phyloP scores from a whole-genome alignment of 106 monocot genomes.

The Acorus calamus region DNA sequence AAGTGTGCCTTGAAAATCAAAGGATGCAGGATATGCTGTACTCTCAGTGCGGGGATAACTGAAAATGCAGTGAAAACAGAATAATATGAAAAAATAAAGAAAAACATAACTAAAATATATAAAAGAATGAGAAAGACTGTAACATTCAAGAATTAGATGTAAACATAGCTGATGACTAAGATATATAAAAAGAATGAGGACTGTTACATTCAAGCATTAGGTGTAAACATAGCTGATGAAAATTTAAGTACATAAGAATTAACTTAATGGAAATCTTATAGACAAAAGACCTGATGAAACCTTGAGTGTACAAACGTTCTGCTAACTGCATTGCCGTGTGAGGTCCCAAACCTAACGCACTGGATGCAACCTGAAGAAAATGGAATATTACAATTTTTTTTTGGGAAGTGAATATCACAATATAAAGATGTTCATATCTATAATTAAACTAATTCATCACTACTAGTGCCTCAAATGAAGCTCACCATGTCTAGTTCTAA shows the following conservation, averaged over 20 bases:
- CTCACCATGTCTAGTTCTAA: no score
- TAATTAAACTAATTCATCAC: no score
- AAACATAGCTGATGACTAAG: not conserved
- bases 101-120: not conserved
- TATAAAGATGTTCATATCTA: no score
- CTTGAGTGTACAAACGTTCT: slow-evolving; percentile 89
- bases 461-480: no score
- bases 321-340: slow-evolving; percentile 88
- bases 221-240: no score
- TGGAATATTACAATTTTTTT: no score
- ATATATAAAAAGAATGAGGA: not conserved
- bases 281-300: slow-evolving; percentile 66
- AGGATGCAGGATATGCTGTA: slow-evolving; percentile 87
- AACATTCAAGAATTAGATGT: not conserved
- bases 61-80: not conserved
- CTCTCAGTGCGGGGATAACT: slow-evolving; percentile 99
- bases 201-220: not conserved
- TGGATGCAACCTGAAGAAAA: slow-evolving; percentile 77
- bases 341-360: slow-evolving; percentile 85
- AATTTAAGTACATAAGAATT: no score
- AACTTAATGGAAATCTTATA: not conserved
- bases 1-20: slow-evolving; percentile 71
- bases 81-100: not conserved
- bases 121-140: not conserved
- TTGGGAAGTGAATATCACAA: no score